These are phyloP conservation scores for Amesomyces nigricolor DNA, from an alignment of 2,329 filamentous ascomycete genomes.

Conservation along the genomic window DNA sequence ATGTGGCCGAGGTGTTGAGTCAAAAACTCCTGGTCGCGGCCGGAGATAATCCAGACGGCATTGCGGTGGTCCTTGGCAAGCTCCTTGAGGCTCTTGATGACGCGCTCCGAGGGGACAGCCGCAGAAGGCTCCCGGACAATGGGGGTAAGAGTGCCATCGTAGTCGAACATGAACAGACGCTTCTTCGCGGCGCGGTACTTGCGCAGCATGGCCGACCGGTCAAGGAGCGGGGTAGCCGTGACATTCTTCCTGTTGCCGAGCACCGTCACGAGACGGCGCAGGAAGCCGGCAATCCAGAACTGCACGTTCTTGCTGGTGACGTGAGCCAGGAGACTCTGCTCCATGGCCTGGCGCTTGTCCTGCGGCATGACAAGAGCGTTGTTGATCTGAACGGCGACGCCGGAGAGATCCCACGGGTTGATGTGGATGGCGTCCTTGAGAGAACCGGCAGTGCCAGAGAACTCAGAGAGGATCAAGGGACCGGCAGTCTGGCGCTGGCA, in stretches of 20 bases:
- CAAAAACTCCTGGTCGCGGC: constrained; percentile 86
- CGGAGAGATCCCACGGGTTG: constrained; percentile 88
- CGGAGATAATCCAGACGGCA: constrained; percentile 96
- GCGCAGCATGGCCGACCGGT: constrained; percentile 64
- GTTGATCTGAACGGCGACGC: constrained; percentile 79
- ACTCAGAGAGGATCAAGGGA: constrained; percentile 90
- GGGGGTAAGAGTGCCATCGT: constrained; percentile 91
- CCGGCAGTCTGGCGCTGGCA: constrained; percentile 84
- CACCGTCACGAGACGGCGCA: constrained; percentile 74
- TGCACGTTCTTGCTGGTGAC: constrained; percentile 83
- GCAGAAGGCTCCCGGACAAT: constrained; percentile 89
- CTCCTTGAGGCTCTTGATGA: constrained; percentile 72
- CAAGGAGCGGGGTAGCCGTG: constrained; percentile 74
- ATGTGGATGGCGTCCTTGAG: constrained; percentile 86
- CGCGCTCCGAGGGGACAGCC: constrained; percentile 78
- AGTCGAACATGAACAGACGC: constrained; percentile 97
- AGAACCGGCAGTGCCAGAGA: constrained; percentile 87
- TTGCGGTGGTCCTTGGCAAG: constrained; percentile 78
- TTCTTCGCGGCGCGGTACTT: constrained; percentile 71
- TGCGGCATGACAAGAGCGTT: constrained; percentile 70
- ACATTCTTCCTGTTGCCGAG: constrained; percentile 70
- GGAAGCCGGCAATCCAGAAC: constrained; percentile 74
- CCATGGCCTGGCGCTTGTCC: constrained; percentile 61
- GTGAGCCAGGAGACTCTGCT: constrained; percentile 71
- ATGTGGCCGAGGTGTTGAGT: constrained; percentile 92